A percentile compares a stretch with the other conserved stretches of the same genome.
phyloP scores from a whole-genome alignment of 768 basidiomycete genomes.

The Trametes coccinea region DNA sequence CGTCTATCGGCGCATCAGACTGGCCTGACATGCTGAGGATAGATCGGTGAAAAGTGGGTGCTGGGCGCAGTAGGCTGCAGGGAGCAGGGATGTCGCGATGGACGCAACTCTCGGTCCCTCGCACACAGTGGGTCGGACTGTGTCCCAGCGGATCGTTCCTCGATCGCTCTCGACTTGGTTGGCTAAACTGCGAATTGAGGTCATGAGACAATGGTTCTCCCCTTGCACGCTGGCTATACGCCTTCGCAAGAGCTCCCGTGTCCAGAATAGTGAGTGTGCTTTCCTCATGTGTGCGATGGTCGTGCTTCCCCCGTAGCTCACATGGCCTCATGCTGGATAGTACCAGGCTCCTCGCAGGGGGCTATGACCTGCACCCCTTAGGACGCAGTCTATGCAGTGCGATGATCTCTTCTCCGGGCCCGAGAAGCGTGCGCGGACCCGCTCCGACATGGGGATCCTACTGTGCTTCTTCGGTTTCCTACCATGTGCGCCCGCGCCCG shows the following conservation, averaged over 20 bases:
- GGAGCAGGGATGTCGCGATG: not conserved
- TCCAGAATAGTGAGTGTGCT: not conserved
- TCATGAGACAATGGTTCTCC: conserved; percentile 1
- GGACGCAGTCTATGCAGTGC: not conserved
- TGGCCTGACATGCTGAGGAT: not conserved
- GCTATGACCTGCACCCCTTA: not conserved
- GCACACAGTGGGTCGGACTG: too few relatives aligned
- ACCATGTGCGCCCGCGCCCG: not conserved
- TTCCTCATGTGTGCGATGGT: conserved; percentile 1
- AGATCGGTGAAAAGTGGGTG: not conserved
- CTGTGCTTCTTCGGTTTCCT: not conserved
- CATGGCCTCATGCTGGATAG: conserved; percentile 1
- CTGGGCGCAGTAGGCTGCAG: not conserved
- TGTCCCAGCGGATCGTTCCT: too few relatives aligned
- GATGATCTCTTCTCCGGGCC: not conserved
- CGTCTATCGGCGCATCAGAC: not conserved
- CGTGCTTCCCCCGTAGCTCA: conserved; percentile 4
- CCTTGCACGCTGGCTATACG: not conserved
- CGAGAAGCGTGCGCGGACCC: not conserved
- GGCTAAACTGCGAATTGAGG: not conserved
- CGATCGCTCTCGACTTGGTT: not conserved
- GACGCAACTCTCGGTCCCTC: too few relatives aligned
- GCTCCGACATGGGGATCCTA: not conserved
- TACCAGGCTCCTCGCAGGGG: not conserved
- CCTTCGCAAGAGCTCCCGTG: not conserved